Evolutionary conservation across 345 rosid genomes (phyloP).

Genomic region (Boechera divaricarpa): DNA sequence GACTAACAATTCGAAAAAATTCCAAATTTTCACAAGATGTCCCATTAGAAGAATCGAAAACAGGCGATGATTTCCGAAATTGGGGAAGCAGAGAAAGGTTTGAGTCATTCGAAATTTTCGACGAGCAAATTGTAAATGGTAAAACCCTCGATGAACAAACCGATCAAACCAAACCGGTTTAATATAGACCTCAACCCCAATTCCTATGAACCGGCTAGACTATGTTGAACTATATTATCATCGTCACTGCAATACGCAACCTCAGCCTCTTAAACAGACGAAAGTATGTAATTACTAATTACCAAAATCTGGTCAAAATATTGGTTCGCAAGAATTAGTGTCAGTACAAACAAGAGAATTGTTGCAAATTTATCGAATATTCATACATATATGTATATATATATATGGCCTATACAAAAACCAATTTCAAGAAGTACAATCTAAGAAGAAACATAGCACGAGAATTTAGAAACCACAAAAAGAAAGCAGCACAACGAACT

Average conservation of each 20-base stretch:
- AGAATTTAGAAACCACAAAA: constrained; percentile 32
- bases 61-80: not conserved
- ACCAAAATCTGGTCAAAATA: not conserved
- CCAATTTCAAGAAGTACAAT: constrained; percentile 37
- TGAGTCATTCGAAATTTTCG: not conserved
- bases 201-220: not conserved
- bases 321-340: constrained; percentile 25
- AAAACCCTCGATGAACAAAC: not conserved
- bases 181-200: not conserved
- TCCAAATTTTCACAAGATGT: not conserved
- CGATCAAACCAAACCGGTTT: not conserved
- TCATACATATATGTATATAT: constrained; percentile 30
- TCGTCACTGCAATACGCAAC: not conserved
- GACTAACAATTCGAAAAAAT: not conserved
- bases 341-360: constrained; percentile 10
- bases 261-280: not conserved
- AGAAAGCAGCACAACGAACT: constrained; percentile 31
- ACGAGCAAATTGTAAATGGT: not conserved
- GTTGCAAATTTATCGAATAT: constrained; percentile 24
- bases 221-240: not conserved
- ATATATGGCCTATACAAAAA: constrained; percentile 43
- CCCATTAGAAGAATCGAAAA: not conserved
- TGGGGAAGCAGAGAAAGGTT: not conserved
- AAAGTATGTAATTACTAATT: not conserved
- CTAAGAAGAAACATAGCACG: constrained; percentile 27